phyloP scores from a whole-genome alignment of 2,329 filamentous ascomycete species.

The Capronia americana region DNA sequence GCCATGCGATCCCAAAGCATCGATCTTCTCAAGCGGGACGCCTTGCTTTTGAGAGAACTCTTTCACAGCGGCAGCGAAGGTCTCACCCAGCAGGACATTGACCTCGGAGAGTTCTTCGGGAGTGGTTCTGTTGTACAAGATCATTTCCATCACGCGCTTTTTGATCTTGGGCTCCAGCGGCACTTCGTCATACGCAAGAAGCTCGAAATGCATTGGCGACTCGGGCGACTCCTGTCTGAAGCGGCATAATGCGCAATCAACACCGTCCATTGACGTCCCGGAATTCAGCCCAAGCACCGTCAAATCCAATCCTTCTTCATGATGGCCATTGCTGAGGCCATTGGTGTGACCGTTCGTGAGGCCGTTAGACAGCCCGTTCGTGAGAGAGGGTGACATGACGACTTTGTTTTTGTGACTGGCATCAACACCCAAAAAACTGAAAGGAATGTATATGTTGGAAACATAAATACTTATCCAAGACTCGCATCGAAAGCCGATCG shows the following conservation, averaged over 20 bases:
- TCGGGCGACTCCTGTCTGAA: constrained; percentile 62
- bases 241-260: constrained; percentile 64
- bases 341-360: constrained; percentile 21
- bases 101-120: constrained; percentile 62
- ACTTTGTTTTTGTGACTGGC: constrained; percentile 15
- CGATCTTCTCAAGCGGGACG: constrained; percentile 55
- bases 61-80: constrained; percentile 60
- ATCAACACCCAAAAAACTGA: constrained; percentile 4
- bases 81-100: constrained; percentile 64
- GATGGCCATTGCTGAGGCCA: constrained; percentile 27
- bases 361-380: constrained; percentile 8
- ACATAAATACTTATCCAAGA: constrained; percentile 16
- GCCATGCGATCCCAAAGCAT: constrained; percentile 64
- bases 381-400: constrained; percentile 23
- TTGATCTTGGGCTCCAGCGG: constrained; percentile 61
- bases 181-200: constrained; percentile 65
- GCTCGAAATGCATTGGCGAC: constrained; percentile 61
- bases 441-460: constrained; percentile 14
- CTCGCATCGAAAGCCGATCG: constrained; percentile 1
- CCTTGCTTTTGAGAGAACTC: constrained; percentile 56
- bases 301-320: constrained; percentile 52
- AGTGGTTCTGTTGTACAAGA: constrained; percentile 60
- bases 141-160: constrained; percentile 63
- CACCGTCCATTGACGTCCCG: constrained; percentile 63
- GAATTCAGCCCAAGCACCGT: constrained; percentile 63